Base-by-base conservation (phyloP, 2,329 filamentous ascomycete genomes). In the Xylariales sp. region DNA sequence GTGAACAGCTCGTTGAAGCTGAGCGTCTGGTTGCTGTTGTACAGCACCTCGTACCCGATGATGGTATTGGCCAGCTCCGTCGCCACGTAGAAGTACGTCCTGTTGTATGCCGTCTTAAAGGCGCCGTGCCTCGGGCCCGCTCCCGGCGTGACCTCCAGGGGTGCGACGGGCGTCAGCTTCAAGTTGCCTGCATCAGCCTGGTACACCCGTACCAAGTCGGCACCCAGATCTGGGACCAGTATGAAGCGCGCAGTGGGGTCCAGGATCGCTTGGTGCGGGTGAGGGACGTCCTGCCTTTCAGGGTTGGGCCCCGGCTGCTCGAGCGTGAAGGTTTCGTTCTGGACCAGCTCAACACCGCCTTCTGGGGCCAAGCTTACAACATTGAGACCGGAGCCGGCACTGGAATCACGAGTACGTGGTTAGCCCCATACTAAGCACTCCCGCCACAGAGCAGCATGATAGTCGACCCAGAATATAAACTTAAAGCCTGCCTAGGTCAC, bases 241-340 rank as follows among this genome's bases (percentile, higher is more conserved):
- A 92, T 73, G 77, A 86, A 93, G n/a, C 82, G 74, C 5, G 85
- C 86, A 1, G 87, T 90, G 6, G 90, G 90, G 75, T 93, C 90
- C 41, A 90, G 75, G 59, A 91, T 76, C n/a, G 86, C 84, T 75
- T 90, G 80, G 78, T 92, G 90, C 18, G 89, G 89, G 75, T 90
- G 88, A 2, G 89, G 81, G 6, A 83, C 81, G 49, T 86, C 81
- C 78, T 91, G 88, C 59, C 86, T 85, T 5, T 78, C 75, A 1
- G 80, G 75, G 62, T 80, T 75, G 41, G 81, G 74, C 0, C 81
- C 81, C 3, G 81, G 78, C 7, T 77, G 73, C 9, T 72, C 68
- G 68, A 85, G 75, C 59, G 75, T 77, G 75, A 81, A 87, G 1
- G 77, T 78, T 64, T 80, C 73, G 60, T 78, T 78, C 65, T 83